Base-by-base conservation (phyloP, 345 rosid species). In the Euphorbia peplus region DNA sequence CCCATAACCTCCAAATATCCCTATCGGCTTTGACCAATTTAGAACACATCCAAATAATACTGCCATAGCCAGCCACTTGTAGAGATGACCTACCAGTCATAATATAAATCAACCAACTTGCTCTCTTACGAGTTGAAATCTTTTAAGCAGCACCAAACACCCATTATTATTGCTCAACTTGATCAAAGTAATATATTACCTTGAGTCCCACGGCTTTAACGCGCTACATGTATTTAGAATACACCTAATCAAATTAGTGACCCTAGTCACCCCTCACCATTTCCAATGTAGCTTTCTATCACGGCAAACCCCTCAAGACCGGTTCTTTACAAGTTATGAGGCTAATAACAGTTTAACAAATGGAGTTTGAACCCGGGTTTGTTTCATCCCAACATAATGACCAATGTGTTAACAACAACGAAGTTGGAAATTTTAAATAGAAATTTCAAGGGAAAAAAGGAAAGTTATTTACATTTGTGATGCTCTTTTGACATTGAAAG, bases 401-500 rank as follows among this genome's bases (percentile, higher is more conserved):
- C 32, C 30, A 37, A 3, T 12, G 22, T 30, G 67, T 21, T 26
- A 37, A 35, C 52, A 58, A 41, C 28, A 18, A 41, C 8, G 29
- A 50, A 54, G 35, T 24, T 50, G 30, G 66, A 30, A 42, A 48
- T 21, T 29, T n/a, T 7, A 37, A 58, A 44, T 35, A 24, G 21
- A 68, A 71, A 48, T 28, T 26, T 42, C 39, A 59, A 63, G 55
- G 26, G 58, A 14, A 61, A 54, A 2, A 48, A 56, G 11, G 39
- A 32, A 44, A 67, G 16, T 69, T 74, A 84, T 80, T 42, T 71
- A 90, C 96, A 88, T 78, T 86, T 86, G 80, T 92, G 95, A 68
- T 92, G 98, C 75, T 88, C 88, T 69, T 83, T 84, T 15, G 88
- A 21, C 82, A 77, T 76, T 21, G 96, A 87, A 75, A 92, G 90